Conservation (phyloP, 306 rosid genomes). For the Glycyrrhiza uralensis region DNA sequence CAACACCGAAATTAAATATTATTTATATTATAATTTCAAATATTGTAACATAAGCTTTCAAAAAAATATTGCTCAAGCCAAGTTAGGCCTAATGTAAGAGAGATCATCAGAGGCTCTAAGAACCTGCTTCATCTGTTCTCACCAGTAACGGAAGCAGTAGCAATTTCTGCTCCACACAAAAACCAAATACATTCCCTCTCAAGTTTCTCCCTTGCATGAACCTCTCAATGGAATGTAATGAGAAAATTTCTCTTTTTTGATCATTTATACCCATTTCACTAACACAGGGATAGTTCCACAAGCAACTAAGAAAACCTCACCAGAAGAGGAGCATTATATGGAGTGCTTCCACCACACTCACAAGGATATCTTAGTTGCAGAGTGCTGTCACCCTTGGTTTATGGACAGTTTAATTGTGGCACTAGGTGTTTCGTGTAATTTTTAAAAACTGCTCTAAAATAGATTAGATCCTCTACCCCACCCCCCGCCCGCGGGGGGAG, state of each 20-base stretch:
- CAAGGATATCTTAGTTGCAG: neutral
- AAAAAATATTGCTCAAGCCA: no score
- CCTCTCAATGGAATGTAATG: neutral
- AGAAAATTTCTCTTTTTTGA: neutral
- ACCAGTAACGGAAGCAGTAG: neutral
- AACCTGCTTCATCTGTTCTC: no score
- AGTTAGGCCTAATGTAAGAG: no score
- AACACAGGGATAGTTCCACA: neutral
- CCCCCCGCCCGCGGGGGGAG: no score
- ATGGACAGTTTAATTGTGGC: neutral
- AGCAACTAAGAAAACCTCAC: neutral
- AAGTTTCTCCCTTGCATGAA: neutral
- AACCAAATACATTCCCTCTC: neutral
- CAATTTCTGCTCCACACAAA: neutral
- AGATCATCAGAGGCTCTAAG: no score
- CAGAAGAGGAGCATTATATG: neutral
- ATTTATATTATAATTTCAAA: no score
- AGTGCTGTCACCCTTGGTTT: neutral
- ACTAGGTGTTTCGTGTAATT: neutral
- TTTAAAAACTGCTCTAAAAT: neutral
- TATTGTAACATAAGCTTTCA: no score
- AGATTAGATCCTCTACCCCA: neutral
- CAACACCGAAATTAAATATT: no score
- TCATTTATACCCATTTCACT: neutral
- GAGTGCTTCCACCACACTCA: no score